Percentiles rank a stretch among this genome's conserved stretches.
These are phyloP conservation scores for Eucalyptus tenuipes DNA, from an alignment of 345 rosid species.

Conservation along the genomic window DNA sequence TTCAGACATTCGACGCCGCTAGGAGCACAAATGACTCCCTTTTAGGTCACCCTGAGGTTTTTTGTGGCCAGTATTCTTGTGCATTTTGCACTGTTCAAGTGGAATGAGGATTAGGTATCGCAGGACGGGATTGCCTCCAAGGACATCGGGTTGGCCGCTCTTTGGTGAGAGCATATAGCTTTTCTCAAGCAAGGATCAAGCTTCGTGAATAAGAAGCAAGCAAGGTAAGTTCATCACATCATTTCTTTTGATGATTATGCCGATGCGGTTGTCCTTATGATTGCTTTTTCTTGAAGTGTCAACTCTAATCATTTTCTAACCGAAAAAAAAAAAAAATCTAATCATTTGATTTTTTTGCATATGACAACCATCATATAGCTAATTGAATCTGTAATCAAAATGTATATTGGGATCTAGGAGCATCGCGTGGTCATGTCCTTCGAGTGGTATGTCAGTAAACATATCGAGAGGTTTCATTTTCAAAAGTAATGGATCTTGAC, in stretches of 20 bases:
- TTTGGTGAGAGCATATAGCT: constrained; percentile 21
- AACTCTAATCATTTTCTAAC: background rate
- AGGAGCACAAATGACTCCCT: background rate
- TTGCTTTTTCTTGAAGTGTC: background rate
- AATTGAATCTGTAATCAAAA: background rate
- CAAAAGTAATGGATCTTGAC: background rate
- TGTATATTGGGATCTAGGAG: background rate
- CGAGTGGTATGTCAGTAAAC: background rate
- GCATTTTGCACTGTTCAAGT: constrained; percentile 12
- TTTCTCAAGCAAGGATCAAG: constrained; percentile 19
- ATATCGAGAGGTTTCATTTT: background rate
- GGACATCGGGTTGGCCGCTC: constrained; percentile 25
- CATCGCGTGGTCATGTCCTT: background rate
- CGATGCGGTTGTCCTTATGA: background rate
- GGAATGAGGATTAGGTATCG: constrained; percentile 9
- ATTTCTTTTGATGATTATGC: background rate
- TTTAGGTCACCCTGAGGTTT: background rate
- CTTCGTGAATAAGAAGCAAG: constrained; percentile 19
- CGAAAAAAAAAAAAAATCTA: background rate
- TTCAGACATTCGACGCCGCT: background rate
- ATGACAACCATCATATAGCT: background rate
- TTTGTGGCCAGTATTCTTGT: background rate
- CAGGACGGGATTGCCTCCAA: constrained; percentile 17
- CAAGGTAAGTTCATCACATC: constrained; percentile 4
- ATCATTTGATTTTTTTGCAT: background rate